A percentile compares a stretch with the other conserved stretches of the same genome.
Conservation (phyloP, 768 basidiomycete genomes). For the Hericium alpestre region DNA sequence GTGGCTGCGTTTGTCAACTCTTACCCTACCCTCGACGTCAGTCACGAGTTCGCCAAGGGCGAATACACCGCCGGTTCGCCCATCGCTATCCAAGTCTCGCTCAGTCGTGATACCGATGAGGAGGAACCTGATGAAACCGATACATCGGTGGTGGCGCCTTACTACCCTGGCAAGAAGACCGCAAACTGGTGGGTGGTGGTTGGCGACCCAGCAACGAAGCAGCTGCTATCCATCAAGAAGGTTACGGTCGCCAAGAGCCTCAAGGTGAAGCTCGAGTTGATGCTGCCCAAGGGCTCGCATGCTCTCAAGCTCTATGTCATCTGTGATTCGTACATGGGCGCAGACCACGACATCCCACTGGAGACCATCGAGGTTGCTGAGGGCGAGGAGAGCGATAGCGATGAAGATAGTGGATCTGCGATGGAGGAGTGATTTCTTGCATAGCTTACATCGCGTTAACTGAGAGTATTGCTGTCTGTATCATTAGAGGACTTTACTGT, state of each 20-base stretch:
- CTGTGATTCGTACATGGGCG: constrained; percentile 85
- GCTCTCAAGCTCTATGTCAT: constrained; percentile 81
- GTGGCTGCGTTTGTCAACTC: constrained; percentile 95
- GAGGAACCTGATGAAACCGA: constrained; percentile 48
- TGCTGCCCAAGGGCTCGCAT: constrained; percentile 75
- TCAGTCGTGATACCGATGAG: constrained; percentile 65
- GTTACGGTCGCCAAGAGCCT: constrained; percentile 71
- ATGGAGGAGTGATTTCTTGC: constrained; percentile 37
- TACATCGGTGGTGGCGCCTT: constrained; percentile 84
- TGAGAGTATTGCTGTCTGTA: not conserved
- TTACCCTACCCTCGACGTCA: constrained; percentile 92
- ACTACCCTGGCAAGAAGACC: constrained; percentile 84
- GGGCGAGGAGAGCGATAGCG: constrained; percentile 79
- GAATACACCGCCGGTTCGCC: constrained; percentile 81
- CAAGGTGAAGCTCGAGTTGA: constrained; percentile 82
- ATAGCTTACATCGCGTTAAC: not conserved
- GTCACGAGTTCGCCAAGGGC: constrained; percentile 75
- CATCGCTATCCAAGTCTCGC: constrained; percentile 67
- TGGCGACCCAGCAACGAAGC: constrained; percentile 70
- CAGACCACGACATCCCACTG: constrained; percentile 83
- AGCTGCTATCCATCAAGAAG: constrained; percentile 78
- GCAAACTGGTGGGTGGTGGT: constrained; percentile 97
- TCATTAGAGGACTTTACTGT: not conserved
- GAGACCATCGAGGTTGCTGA: constrained; percentile 81
- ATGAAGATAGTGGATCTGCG: constrained; percentile 61